Evolutionary conservation across 768 basidiomycete genomes (phyloP).

Genomic region (Termitomyces eurrhizus): DNA sequence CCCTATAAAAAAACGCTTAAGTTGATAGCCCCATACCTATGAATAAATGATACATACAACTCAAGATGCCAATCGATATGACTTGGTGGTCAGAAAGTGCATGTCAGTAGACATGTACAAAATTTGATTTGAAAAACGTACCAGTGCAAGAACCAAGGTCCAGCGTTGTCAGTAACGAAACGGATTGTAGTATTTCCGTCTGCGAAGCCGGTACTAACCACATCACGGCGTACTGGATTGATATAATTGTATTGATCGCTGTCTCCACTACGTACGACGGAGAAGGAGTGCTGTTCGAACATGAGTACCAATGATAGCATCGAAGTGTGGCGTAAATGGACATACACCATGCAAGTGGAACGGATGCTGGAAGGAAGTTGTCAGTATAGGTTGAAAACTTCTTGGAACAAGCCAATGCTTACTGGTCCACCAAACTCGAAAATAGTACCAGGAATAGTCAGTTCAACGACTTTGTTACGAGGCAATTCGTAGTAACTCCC

Average conservation of each 20-base stretch:
- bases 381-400: not conserved
- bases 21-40: not conserved
- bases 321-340: not conserved
- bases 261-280: slow-evolving; percentile 32
- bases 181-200: slow-evolving; percentile 30
- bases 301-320: not conserved
- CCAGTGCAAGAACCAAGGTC: slow-evolving; percentile 23
- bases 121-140: not conserved
- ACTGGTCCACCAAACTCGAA: slow-evolving; percentile 27
- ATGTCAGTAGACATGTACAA: not conserved
- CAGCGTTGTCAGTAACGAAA: slow-evolving; percentile 21
- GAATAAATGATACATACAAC: slow-evolving; percentile 19
- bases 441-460: slow-evolving; percentile 35
- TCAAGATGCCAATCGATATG: slow-evolving; percentile 38
- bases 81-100: slow-evolving; percentile 8
- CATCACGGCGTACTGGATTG: slow-evolving; percentile 42
- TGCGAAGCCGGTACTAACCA: slow-evolving; percentile 32
- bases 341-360: slow-evolving; percentile 15
- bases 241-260: slow-evolving; percentile 22
- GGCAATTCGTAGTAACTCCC: slow-evolving; percentile 43
- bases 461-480: slow-evolving; percentile 41
- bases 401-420: slow-evolving; percentile 7
- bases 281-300: slow-evolving; percentile 22
- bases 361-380: slow-evolving; percentile 5
- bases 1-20: slow-evolving; percentile 7